Conservation (phyloP, 202 grass and related monocot genomes). For the Panicum virgatum region DNA sequence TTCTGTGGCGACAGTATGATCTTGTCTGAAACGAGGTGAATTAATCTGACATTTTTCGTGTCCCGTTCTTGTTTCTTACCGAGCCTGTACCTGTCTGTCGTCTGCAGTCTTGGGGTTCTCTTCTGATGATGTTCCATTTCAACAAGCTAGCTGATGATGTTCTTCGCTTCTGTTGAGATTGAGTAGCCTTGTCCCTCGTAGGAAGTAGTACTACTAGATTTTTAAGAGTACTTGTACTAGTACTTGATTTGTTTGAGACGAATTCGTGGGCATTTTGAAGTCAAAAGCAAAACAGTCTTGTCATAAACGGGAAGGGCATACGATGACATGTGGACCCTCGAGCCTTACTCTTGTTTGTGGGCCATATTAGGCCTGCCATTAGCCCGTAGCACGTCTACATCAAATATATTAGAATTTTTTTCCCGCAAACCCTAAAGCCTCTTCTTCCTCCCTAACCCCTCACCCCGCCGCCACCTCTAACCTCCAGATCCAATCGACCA, state of each 20-base stretch:
- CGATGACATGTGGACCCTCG: neutral
- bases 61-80: neutral
- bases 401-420: neutral
- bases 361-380: neutral
- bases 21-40: neutral
- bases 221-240: too few relatives aligned
- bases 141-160: too few relatives aligned
- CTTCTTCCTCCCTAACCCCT: neutral
- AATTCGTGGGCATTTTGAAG: neutral
- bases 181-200: too few relatives aligned
- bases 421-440: constrained; percentile 32
- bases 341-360: neutral
- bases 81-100: neutral
- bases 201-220: too few relatives aligned
- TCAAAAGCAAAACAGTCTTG: too few relatives aligned
- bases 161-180: too few relatives aligned
- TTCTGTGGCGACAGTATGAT: neutral
- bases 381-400: neutral
- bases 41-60: neutral
- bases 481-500: constrained; percentile 38
- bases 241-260: too few relatives aligned
- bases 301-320: neutral
- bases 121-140: too few relatives aligned
- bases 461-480: neutral
- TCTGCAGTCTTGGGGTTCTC: neutral